phyloP scores from a whole-genome alignment of 306 rosid genomes.

The Pyrus communis region DNA sequence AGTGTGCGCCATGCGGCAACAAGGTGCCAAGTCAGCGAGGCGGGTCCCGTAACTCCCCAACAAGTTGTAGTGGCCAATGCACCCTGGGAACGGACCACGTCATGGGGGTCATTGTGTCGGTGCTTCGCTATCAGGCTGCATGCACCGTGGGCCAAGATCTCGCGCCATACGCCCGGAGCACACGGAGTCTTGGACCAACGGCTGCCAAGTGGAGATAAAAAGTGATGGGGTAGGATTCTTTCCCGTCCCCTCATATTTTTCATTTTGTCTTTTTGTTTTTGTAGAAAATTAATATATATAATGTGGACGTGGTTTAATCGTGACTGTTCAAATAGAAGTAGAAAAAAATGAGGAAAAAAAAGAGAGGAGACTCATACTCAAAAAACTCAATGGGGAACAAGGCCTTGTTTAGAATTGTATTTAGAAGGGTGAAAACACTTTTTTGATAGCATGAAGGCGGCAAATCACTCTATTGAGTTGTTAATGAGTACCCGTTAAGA shows the following conservation, averaged over 20 bases:
- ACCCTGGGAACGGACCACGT: not conserved
- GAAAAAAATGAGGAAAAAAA: too few species aligned
- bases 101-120: not conserved
- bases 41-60: not conserved
- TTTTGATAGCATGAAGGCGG: not conserved
- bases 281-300: too few species aligned
- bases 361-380: too few species aligned
- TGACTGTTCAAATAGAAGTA: too few species aligned
- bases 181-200: not conserved
- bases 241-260: rapidly evolving
- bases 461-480: too few species aligned
- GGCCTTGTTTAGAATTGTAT: not conserved
- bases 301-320: too few species aligned
- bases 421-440: not conserved
- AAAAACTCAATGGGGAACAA: not conserved
- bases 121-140: not conserved
- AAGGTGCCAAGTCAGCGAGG: not conserved
- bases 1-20: not conserved
- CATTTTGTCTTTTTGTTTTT: rapidly evolving
- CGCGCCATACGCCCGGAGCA: not conserved
- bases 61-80: not conserved
- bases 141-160: not conserved
- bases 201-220: not conserved
- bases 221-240: rapidly evolving
- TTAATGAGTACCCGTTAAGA: too few species aligned